phyloP scores from a whole-genome alignment of 2,329 filamentous ascomycete species.

The Zymoseptoria passerinii region DNA sequence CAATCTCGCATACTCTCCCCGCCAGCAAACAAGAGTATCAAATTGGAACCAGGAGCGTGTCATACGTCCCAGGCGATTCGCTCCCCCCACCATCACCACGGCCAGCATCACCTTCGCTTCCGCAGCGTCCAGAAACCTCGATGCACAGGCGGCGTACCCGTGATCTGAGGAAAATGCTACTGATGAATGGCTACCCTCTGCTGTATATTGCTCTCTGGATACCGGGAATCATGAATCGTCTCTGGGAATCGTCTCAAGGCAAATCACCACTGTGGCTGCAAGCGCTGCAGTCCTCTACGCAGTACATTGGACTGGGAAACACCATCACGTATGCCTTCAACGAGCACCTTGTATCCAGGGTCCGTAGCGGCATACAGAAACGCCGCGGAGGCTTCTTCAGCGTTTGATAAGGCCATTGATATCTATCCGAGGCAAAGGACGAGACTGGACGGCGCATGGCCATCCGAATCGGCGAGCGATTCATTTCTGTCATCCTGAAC shows the following conservation, averaged over 20 bases:
- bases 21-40: neutral
- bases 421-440: no score
- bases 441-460: no score
- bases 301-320: neutral
- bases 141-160: neutral
- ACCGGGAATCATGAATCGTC: slow-evolving; percentile 25
- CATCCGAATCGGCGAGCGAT: no score
- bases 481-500: no score
- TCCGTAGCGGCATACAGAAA: neutral
- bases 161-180: slow-evolving; percentile 20
- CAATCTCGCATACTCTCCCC: neutral
- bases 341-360: neutral
- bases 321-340: neutral
- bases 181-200: slow-evolving; percentile 30
- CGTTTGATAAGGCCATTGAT: neutral
- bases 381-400: neutral
- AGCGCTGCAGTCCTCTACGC: slow-evolving; percentile 15
- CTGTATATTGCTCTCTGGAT: slow-evolving; percentile 30
- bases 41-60: neutral
- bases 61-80: neutral
- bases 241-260: slow-evolving; percentile 9
- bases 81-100: slow-evolving; percentile 1
- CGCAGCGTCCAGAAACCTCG: neutral
- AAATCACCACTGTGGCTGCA: slow-evolving; percentile 12
- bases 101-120: neutral